Conservation (phyloP, 106 monocot species). For the Dendrobium catenatum region DNA sequence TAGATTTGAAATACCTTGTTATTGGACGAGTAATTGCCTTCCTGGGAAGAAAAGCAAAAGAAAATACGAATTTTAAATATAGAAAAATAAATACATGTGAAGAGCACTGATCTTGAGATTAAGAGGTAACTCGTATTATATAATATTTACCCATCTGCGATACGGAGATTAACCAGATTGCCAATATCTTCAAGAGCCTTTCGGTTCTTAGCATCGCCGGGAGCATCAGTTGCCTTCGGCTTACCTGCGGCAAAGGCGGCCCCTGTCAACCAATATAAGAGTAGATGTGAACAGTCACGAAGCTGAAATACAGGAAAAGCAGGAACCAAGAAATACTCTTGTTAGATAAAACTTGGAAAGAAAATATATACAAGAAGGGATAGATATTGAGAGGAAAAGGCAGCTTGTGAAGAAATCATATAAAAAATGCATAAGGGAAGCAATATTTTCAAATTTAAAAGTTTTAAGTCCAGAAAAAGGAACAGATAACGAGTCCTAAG, state of each 20-base stretch:
- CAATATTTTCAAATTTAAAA: no score
- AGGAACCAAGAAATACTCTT: no score
- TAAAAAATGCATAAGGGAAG: no score
- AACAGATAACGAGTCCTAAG: not conserved
- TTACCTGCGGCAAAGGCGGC: conserved; percentile 6
- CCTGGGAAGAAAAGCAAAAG: not conserved
- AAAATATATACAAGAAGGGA: no score
- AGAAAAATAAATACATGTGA: no score
- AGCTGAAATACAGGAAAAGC: no score
- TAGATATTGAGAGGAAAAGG: not conserved
- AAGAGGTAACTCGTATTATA: no score
- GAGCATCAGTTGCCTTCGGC: conserved; percentile 4
- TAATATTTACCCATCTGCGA: conserved; percentile 5
- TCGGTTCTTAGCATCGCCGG: conserved; percentile 16
- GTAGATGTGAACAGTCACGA: not conserved
- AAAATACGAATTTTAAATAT: not conserved
- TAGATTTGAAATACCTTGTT: conserved; percentile 9
- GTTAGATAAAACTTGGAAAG: no score
- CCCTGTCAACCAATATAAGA: not conserved
- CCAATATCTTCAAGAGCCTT: conserved; percentile 20
- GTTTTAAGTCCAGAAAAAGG: no score
- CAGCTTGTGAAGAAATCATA: no score
- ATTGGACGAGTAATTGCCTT: conserved; percentile 13
- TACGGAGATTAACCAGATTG: conserved; percentile 10
- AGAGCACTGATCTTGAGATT: no score